Base-by-base conservation (phyloP, 176 grass and related monocot genomes). In the Hyparrhenia diplandra region DNA sequence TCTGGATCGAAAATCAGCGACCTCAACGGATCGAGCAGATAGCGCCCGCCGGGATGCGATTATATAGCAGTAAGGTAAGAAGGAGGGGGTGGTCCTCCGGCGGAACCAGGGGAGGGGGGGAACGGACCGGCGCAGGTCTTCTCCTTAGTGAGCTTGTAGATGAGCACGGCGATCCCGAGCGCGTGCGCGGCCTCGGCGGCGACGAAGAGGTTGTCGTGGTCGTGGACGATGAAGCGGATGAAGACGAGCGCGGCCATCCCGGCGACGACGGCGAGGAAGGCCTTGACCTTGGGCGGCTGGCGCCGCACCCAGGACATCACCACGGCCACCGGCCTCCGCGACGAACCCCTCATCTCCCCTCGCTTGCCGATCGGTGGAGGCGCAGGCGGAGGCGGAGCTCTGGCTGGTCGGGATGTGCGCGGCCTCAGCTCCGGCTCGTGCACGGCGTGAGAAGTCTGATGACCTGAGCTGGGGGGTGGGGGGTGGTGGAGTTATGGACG, bases 141-240 rank as follows among this genome's bases (percentile, higher is more conserved):
- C 85, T 99, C 96, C 85, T 99, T 99, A 60, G 88, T 99, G 73
- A 99, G 90, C 86, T 99, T 99, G 80, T 99, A 95, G 76, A 99
- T 87, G 64, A 99, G 90, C 67, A 99, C 89, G 34, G 27, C 86
- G 83, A 99, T 90, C 35, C 96, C 90, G 52, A 95, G 31, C 5
- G 91, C 89, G 67, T 99, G 96, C 27, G 80, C 96, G 18, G 96
- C 93, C 93, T 99, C 96, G 17, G 96, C 86, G 59, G 93, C 96
- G 45, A 91, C 90, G 86, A 99, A 99, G 46, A 99, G 85, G 85
- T 99, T 99, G 84, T 99, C 93, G 80, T 99, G 96, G 88, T 99
- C 96, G 82, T 99, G 90, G 39, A 99, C 93, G 82, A 99, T 90
- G 81, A 95, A 95, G 69, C 96, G 90, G 85, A 99, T 91, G 80